Evolutionary conservation across 192 early-diverging fungal genomes (phyloP).

Genomic region (Coemansia sp.): DNA sequence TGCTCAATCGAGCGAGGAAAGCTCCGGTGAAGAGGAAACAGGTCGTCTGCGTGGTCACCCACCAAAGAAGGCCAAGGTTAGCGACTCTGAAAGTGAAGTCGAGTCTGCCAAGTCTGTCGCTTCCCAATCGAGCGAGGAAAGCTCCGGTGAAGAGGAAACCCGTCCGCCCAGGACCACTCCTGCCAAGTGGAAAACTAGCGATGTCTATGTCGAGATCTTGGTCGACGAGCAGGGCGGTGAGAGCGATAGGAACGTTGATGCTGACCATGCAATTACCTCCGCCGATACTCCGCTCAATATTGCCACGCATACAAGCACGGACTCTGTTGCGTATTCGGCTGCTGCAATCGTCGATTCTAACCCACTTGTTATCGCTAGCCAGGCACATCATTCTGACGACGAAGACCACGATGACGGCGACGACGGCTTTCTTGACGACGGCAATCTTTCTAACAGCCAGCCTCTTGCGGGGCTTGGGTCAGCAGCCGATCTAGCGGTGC

Average conservation of each 20-base stretch:
- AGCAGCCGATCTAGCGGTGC: constrained; percentile 35
- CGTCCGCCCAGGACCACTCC: not conserved
- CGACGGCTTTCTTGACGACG: not conserved
- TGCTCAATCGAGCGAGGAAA: not conserved
- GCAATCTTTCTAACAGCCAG: not conserved
- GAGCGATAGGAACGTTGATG: not conserved
- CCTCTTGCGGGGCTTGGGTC: constrained; percentile 12
- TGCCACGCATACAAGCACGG: not conserved
- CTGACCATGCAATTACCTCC: not conserved
- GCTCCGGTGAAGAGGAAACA: not conserved
- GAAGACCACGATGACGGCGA: not conserved
- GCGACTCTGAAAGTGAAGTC: not conserved
- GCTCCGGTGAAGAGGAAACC: not conserved
- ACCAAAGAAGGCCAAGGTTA: not conserved
- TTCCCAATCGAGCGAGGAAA: not conserved
- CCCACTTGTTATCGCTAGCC: not conserved
- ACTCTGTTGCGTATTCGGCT: constrained; percentile 1
- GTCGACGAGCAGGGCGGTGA: not conserved
- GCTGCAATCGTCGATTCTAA: not conserved
- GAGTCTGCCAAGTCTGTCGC: not conserved
- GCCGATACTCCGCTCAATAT: not conserved
- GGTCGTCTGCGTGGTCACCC: not conserved
- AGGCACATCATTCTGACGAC: not conserved
- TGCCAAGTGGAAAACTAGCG: not conserved
- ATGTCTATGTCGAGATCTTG: not conserved